Conservation (phyloP, 179 eudicot species). For the Pouteria campechiana region DNA sequence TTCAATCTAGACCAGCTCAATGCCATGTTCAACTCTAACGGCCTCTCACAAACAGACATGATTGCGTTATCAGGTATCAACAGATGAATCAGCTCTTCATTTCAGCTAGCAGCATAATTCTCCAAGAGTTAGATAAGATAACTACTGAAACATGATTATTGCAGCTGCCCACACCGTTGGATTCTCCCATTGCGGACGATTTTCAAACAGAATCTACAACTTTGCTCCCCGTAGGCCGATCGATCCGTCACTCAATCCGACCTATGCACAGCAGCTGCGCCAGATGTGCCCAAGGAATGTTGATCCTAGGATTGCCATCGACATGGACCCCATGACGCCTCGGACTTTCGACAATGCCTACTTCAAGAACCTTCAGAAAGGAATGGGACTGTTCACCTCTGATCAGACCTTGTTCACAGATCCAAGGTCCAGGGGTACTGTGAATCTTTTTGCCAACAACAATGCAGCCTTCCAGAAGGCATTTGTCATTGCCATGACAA, state of each 20-base stretch:
- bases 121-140: no score
- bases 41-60: conserved; percentile 53
- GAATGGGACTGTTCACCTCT: conserved; percentile 53
- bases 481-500: conserved; percentile 57
- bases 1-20: conserved; percentile 40
- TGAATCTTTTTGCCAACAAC: conserved; percentile 45
- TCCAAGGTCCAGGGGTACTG: conserved; percentile 35
- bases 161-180: conserved; percentile 79
- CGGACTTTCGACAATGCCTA: conserved; percentile 55
- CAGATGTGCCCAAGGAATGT: conserved; percentile 44
- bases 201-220: conserved; percentile 49
- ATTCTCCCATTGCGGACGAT: conserved; percentile 66
- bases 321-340: conserved; percentile 70
- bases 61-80: conserved; percentile 70
- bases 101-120: neutral
- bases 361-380: conserved; percentile 45
- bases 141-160: no score
- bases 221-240: conserved; percentile 24
- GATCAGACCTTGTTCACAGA: conserved; percentile 54
- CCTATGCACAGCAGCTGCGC: conserved; percentile 43
- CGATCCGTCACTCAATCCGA: conserved; percentile 48
- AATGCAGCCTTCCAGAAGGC: conserved; percentile 35
- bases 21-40: conserved; percentile 37
- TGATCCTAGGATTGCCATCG: conserved; percentile 48
- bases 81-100: neutral